Conservation (phyloP, 1,284 basidiomycete species). For the Cystobasidiaceae sp. region DNA sequence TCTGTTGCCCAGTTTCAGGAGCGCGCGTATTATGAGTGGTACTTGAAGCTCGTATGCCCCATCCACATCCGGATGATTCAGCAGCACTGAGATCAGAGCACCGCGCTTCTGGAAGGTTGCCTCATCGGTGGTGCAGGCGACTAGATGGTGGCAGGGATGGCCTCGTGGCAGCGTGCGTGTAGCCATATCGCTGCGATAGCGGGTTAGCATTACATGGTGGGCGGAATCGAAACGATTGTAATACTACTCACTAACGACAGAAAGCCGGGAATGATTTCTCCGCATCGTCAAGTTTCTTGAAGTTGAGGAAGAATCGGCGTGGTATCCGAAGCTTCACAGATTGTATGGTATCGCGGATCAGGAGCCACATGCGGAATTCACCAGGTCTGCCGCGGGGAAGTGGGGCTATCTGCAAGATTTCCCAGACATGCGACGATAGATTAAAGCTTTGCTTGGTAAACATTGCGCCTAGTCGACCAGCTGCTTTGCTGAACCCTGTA, state of each 20-base stretch:
- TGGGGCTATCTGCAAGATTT: slow-evolving; percentile 78
- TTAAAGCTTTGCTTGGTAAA: slow-evolving; percentile 64
- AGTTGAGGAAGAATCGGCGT: slow-evolving; percentile 86
- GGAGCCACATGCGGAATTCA: slow-evolving; percentile 84
- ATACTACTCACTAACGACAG: slow-evolving; percentile 22
- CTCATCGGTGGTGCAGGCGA: slow-evolving; percentile 78
- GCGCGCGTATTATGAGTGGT: slow-evolving; percentile 73
- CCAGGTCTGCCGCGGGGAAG: slow-evolving; percentile 63
- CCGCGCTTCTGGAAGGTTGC: slow-evolving; percentile 76
- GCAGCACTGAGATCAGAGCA: slow-evolving; percentile 84
- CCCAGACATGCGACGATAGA: slow-evolving; percentile 74
- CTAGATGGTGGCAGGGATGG: slow-evolving; percentile 70
- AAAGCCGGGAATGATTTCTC: slow-evolving; percentile 21
- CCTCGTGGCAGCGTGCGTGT: slow-evolving; percentile 75
- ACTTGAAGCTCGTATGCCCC: slow-evolving; percentile 93
- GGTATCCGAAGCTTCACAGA: slow-evolving; percentile 77
- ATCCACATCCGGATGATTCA: slow-evolving; percentile 91
- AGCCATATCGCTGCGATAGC: slow-evolving; percentile 59
- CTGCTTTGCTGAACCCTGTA: slow-evolving; percentile 7
- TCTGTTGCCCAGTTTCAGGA: slow-evolving; percentile 77
- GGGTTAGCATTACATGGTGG: slow-evolving; percentile 43
- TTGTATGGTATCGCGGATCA: slow-evolving; percentile 72
- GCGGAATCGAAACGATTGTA: no score
- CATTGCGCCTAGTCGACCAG: slow-evolving; percentile 55
- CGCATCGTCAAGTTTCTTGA: slow-evolving; percentile 54